Evolutionary conservation across 129 eudicot species (phyloP).

Genomic region (Dittrichia graveolens): DNA sequence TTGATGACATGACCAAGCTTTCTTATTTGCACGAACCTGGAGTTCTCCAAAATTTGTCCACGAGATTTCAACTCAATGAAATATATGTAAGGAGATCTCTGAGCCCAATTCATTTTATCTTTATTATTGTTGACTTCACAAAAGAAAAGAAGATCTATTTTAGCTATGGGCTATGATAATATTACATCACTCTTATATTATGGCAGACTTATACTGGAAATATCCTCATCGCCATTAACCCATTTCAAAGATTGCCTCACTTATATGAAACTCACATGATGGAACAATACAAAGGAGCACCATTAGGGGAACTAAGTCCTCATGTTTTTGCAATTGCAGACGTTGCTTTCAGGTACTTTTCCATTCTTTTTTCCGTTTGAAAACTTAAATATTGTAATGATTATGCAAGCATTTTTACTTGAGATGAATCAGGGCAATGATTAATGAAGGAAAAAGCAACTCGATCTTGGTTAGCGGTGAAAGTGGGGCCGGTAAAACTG

Average conservation of each 20-base stretch:
- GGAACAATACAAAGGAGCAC: slow-evolving; percentile 97
- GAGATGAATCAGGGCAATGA: slow-evolving; percentile 83
- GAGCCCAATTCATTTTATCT: slow-evolving; percentile 14
- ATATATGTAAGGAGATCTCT: slow-evolving; percentile 72
- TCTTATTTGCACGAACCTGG: slow-evolving; percentile 98
- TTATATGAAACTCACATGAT: slow-evolving; percentile 86
- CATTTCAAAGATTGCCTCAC: slow-evolving; percentile 91
- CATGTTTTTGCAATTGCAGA: slow-evolving; percentile 98
- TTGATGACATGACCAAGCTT: slow-evolving; percentile 98
- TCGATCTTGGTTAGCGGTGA: slow-evolving; percentile 97
- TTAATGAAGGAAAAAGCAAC: slow-evolving; percentile 91
- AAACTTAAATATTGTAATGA: slow-evolving; percentile 16
- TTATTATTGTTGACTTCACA: slow-evolving; percentile 21
- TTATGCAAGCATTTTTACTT: slow-evolving; percentile 39
- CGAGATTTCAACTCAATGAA: slow-evolving; percentile 90
- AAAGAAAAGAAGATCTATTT: slow-evolving; percentile 37
- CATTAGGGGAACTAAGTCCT: slow-evolving; percentile 94
- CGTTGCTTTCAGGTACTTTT: slow-evolving; percentile 77
- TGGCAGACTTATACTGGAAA: slow-evolving; percentile 99
- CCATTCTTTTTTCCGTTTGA: slow-evolving; percentile 26
- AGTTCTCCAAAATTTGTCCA: slow-evolving; percentile 85
- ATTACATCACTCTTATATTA: slow-evolving; percentile 42
- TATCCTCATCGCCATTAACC: slow-evolving; percentile 98
- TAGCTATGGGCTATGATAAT: slow-evolving; percentile 43
- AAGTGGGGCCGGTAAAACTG: slow-evolving; percentile 99